Percentiles rank a stretch among this genome's conserved stretches.
Conservation (phyloP, 176 grass and related monocot species). For the Triticum monococcum region DNA sequence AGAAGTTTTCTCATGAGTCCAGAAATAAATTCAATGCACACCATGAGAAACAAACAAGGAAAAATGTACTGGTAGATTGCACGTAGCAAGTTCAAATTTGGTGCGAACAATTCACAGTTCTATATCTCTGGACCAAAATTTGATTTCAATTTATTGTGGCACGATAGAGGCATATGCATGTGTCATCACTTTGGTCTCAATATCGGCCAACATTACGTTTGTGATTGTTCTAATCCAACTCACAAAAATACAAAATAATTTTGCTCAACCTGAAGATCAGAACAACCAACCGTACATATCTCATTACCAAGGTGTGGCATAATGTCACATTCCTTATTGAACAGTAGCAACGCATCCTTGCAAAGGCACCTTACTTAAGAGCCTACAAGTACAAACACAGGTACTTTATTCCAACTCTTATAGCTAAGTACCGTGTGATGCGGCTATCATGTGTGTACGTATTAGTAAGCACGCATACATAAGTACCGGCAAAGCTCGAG, state of each 20-base stretch:
- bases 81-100: neutral
- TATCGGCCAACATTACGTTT: neutral
- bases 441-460: neutral
- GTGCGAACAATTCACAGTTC: neutral
- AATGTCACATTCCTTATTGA: slow-evolving; percentile 22
- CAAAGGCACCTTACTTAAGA: slow-evolving; percentile 23
- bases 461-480: slow-evolving; percentile 14
- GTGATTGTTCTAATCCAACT: neutral
- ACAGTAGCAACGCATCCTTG: slow-evolving; percentile 19
- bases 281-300: neutral
- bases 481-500: neutral
- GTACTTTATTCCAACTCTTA: slow-evolving; percentile 32
- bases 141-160: neutral
- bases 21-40: neutral
- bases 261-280: neutral
- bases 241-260: neutral
- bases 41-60: neutral
- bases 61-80: neutral
- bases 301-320: slow-evolving; percentile 34
- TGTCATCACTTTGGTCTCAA: neutral
- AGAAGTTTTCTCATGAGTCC: no score
- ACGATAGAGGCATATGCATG: neutral
- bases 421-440: slow-evolving; percentile 27
- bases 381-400: slow-evolving; percentile 1
- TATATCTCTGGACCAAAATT: no score